Evolutionary conservation across 2,329 filamentous ascomycete species (phyloP), one percentile per base, ranked within the genome.

Genomic region (Colletotrichum liaoningense): DNA sequence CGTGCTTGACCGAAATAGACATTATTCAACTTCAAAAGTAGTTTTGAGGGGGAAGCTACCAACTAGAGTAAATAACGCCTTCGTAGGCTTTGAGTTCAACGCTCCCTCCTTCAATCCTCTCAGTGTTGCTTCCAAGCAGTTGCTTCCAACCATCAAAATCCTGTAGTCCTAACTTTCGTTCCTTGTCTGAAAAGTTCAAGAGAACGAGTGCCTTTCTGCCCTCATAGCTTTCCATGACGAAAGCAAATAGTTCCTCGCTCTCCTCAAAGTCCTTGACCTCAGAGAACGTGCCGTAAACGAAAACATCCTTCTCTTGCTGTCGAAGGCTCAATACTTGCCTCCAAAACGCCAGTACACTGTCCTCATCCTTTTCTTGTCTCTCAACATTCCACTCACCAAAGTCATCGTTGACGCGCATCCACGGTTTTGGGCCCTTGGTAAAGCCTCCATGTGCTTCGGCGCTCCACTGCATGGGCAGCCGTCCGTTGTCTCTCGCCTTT

Each of bases 401-500:
- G 16, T 79, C 76, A 2, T 79, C 76, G 19, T 81, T 79, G 3
- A 78, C 66, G 0, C 74, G 65, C 78, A 81, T 81, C 79, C 79
- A 81, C 1, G 78, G 76, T 2, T 70, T 74, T 3, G 22, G 4
- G 0, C 62, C 69, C 0, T 62, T 6, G 1, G 77, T 75, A 22
- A 81, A 81, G 0, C 91, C 91, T 0, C 86, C 88, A 73, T 90
- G 83, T 0, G 82, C 76, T 0, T 82, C 79, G 0, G 80, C 81
- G 60, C 81, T 84, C 91, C 90, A 92, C 66, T 90, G 88, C 80
- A 81, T 78, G 0, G 79, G 78, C 1, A 77, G 24, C 1, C 79
- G 67, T 0, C 75, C 75, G n/a, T 81, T 77, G 2, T 81, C 79
- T 1, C 77, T 72, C 1, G 78, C 79, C 49, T 80, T 80, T 3